phyloP scores from a whole-genome alignment of 2,329 filamentous ascomycete species.

The Capronia coronata region DNA sequence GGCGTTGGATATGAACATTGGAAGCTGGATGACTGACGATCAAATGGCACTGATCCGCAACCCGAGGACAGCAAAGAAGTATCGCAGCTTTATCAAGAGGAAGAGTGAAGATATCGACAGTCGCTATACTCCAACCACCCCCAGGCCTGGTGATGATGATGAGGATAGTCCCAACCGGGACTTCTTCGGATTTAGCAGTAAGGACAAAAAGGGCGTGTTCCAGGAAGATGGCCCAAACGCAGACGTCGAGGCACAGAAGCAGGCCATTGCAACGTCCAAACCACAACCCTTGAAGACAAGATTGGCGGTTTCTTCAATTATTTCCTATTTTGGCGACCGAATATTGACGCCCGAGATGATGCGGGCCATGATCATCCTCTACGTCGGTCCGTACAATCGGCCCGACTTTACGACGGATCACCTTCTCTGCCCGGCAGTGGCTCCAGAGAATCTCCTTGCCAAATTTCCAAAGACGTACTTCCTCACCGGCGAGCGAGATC shows the following conservation, averaged over 20 bases:
- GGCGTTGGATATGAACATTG: slow-evolving; percentile 90
- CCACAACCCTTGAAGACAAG: slow-evolving; percentile 62
- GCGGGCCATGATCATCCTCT: slow-evolving; percentile 97
- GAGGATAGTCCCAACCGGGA: slow-evolving; percentile 44
- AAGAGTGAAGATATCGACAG: slow-evolving; percentile 66
- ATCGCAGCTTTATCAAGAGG: slow-evolving; percentile 63
- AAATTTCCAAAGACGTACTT: slow-evolving; percentile 94
- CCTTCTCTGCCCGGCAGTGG: slow-evolving; percentile 79
- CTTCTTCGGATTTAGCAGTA: slow-evolving; percentile 30
- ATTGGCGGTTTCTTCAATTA: slow-evolving; percentile 93
- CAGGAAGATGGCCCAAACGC: slow-evolving; percentile 27
- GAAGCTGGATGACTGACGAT: slow-evolving; percentile 98
- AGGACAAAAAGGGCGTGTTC: slow-evolving; percentile 13
- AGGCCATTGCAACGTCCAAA: slow-evolving; percentile 35
- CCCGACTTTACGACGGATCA: slow-evolving; percentile 91
- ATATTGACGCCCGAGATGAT: slow-evolving; percentile 97
- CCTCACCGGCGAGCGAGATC: slow-evolving; percentile 88
- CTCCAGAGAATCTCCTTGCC: slow-evolving; percentile 73
- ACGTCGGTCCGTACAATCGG: slow-evolving; percentile 86
- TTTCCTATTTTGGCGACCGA: slow-evolving; percentile 95
- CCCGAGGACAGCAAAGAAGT: slow-evolving; percentile 54
- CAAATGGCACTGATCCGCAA: slow-evolving; percentile 93
- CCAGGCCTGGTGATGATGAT: slow-evolving; percentile 66
- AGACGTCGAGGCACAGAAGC: slow-evolving; percentile 34
- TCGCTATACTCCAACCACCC: slow-evolving; percentile 70